Conservation (phyloP, 805 yeast species). For the Zygoascus biomembranicola region DNA sequence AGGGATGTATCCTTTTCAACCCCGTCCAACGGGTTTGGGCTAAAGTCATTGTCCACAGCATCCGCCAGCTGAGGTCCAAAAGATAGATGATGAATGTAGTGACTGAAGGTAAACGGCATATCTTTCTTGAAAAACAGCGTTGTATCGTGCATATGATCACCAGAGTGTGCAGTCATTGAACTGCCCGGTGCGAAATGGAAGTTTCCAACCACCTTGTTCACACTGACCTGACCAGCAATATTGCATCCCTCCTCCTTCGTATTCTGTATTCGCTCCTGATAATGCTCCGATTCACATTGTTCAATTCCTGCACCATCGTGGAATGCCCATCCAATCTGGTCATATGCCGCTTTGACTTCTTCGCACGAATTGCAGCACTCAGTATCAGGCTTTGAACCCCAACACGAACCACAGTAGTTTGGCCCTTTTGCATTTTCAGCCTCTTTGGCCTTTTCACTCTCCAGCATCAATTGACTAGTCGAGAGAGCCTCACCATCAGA, state of each 20-base stretch:
- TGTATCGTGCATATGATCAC: constrained; percentile 72
- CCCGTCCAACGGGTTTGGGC: constrained; percentile 65
- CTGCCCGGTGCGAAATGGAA: constrained; percentile 96
- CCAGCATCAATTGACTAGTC: constrained; percentile 31
- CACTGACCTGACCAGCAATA: constrained; percentile 65
- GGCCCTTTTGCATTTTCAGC: constrained; percentile 25
- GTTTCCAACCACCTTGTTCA: constrained; percentile 83
- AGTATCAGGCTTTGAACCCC: constrained; percentile 64
- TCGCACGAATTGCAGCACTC: constrained; percentile 82
- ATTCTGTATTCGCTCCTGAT: constrained; percentile 52
- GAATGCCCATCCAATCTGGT: constrained; percentile 75
- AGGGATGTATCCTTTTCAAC: constrained; percentile 32
- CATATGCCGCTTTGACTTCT: constrained; percentile 73
- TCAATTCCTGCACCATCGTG: constrained; percentile 78
- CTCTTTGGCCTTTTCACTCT: constrained; percentile 24
- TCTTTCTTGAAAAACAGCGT: constrained; percentile 54
- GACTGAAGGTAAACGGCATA: constrained; percentile 65
- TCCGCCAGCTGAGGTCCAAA: constrained; percentile 56
- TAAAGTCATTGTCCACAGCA: constrained; percentile 23
- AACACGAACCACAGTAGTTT: constrained; percentile 78
- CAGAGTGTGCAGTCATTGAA: constrained; percentile 42
- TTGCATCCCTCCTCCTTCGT: constrained; percentile 82
- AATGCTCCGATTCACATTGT: constrained; percentile 88
- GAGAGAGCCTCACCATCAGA: constrained; percentile 41
- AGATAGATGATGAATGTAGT: constrained; percentile 67